phyloP scores from a whole-genome alignment of 202 grass and related monocot genomes.

The Bolboschoenoplectus hybrid region DNA sequence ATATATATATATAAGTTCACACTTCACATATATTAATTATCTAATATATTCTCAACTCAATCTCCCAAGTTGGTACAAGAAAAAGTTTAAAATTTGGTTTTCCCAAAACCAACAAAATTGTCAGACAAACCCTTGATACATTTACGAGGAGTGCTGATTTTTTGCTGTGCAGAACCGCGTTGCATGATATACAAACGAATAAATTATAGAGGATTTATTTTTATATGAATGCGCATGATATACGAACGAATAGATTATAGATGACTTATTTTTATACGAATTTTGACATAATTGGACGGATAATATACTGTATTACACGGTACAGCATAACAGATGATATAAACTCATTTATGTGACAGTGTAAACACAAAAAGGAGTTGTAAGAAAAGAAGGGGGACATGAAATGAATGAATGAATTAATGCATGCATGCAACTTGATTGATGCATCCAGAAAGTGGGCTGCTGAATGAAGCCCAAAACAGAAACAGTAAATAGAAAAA shows the following conservation, averaged over 20 bases:
- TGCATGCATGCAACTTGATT: neutral
- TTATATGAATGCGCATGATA: too few relatives aligned
- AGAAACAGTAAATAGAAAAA: slow-evolving; percentile 12
- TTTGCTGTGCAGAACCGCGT: too few relatives aligned
- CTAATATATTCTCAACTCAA: neutral
- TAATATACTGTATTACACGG: too few relatives aligned
- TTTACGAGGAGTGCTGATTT: too few relatives aligned
- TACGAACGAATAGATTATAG: too few relatives aligned
- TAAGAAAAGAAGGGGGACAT: neutral
- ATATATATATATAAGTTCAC: too few relatives aligned
- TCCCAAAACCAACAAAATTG: slow-evolving; percentile 14
- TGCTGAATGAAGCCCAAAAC: neutral
- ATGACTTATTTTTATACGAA: too few relatives aligned
- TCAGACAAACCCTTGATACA: neutral
- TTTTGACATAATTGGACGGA: too few relatives aligned
- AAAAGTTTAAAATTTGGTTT: neutral
- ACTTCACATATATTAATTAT: neutral
- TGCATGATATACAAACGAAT: too few relatives aligned
- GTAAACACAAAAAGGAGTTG: slow-evolving; percentile 1
- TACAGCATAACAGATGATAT: too few relatives aligned
- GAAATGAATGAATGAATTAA: neutral
- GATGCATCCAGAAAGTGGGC: slow-evolving; percentile 20
- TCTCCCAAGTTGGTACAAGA: neutral
- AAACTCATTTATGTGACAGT: neutral
- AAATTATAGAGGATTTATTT: too few relatives aligned